Evolutionary conservation across 1,284 basidiomycete species (phyloP).

Genomic region (Singerocomus inundabilis): DNA sequence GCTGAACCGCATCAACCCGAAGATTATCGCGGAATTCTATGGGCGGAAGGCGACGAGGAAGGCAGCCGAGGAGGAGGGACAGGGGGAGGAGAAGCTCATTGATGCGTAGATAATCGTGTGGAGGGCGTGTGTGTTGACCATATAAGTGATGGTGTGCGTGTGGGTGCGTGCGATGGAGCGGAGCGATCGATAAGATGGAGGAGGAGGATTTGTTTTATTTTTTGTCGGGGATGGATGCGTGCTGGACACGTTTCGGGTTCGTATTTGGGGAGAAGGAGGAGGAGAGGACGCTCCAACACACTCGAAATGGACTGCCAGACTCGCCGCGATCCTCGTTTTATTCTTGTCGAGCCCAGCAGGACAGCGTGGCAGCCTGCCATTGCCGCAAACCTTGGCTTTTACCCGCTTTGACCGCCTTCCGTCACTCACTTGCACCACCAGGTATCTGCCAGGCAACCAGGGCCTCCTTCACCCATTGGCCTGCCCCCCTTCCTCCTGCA

Average conservation of each 20-base stretch:
- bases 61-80: conserved; percentile 46
- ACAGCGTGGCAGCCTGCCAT: conserved; percentile 37
- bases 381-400: conserved; percentile 23
- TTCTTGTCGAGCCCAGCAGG: conserved; percentile 18
- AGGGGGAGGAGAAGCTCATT: conserved; percentile 58
- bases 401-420: conserved; percentile 24
- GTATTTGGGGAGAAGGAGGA: neutral
- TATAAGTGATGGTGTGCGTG: too few relatives aligned
- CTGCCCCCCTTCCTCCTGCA: conserved; percentile 10
- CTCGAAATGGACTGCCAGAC: conserved; percentile 21
- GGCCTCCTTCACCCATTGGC: conserved; percentile 11
- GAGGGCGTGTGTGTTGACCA: neutral
- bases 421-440: conserved; percentile 24
- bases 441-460: conserved; percentile 35
- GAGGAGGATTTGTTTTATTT: too few relatives aligned
- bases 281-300: conserved; percentile 10
- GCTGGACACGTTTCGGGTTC: conserved; percentile 16
- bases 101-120: conserved; percentile 40
- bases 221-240: too few relatives aligned
- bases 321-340: conserved; percentile 24
- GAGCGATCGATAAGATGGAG: conserved; percentile 20
- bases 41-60: conserved; percentile 73
- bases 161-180: too few relatives aligned
- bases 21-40: conserved; percentile 87
- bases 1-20: conserved; percentile 92